Evolutionary conservation across 2,329 filamentous ascomycete genomes (phyloP).

Genomic region (Ceratocystis lukuohia): DNA sequence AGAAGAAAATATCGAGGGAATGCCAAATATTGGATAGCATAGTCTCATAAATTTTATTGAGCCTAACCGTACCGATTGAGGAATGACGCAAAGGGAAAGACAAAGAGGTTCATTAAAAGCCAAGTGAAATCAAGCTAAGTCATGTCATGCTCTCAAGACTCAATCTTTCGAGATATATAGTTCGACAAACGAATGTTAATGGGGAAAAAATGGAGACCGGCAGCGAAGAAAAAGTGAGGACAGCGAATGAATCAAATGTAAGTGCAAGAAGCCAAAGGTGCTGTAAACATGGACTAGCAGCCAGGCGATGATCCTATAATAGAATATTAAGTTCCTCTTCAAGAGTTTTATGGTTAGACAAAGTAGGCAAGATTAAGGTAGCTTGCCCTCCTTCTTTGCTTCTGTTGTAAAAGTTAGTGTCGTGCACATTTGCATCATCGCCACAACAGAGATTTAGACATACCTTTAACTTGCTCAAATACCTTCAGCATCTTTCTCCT

Average conservation of each 20-base stretch:
- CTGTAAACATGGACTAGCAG: conserved; percentile 12
- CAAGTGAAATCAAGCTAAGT: conserved; percentile 3
- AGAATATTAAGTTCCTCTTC: conserved; percentile 4
- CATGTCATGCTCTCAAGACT: conserved; percentile 13
- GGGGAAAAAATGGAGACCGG: not conserved
- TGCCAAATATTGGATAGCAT: not conserved
- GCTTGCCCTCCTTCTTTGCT: conserved; percentile 19
- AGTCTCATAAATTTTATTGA: conserved; percentile 10
- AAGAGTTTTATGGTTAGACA: not conserved
- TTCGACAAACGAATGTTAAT: not conserved
- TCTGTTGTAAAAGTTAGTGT: conserved; percentile 8
- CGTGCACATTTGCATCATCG: not conserved
- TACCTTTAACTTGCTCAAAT: conserved; percentile 86
- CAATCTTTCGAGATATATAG: conserved; percentile 10
- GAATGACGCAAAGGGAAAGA: conserved; percentile 1
- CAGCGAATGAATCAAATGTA: not conserved
- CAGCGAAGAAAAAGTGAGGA: not conserved
- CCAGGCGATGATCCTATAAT: conserved; percentile 5
- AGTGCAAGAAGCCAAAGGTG: not conserved
- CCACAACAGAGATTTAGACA: conserved; percentile 19
- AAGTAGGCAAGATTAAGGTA: conserved; percentile 8
- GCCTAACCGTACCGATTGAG: not conserved
- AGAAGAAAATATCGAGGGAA: not conserved
- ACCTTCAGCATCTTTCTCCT: conserved; percentile 98
- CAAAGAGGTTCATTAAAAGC: not conserved